Evolutionary conservation across 306 rosid genomes (phyloP).

Genomic region (Benincasa hispida): DNA sequence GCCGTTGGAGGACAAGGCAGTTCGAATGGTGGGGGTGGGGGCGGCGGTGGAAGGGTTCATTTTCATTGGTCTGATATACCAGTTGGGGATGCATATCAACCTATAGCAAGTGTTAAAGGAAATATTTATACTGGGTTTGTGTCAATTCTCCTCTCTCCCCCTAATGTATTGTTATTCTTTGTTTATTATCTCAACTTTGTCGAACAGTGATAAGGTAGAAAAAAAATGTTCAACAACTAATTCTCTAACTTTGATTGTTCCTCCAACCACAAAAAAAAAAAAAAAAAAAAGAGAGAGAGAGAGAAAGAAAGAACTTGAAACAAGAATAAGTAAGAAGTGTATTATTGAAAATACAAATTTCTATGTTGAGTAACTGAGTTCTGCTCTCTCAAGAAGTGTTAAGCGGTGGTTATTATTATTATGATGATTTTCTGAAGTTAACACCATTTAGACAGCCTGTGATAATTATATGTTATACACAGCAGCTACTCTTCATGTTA

Average conservation of each 20-base stretch:
- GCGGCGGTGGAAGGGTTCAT: conserved; percentile 97
- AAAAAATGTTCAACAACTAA: neutral
- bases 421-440: too few relatives aligned
- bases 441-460: too few relatives aligned
- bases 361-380: too few relatives aligned
- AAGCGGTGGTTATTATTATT: too few relatives aligned
- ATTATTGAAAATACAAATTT: too few relatives aligned
- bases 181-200: neutral
- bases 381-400: too few relatives aligned
- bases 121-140: conserved; percentile 60
- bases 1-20: conserved; percentile 79
- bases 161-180: neutral
- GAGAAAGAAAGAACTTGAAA: neutral
- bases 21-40: conserved; percentile 83
- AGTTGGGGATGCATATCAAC: conserved; percentile 78
- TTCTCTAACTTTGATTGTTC: neutral
- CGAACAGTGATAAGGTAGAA: neutral
- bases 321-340: neutral
- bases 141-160: neutral
- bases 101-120: conserved; percentile 66
- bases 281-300: too few relatives aligned
- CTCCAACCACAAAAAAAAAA: neutral
- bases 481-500: too few relatives aligned
- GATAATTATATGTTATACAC: too few relatives aligned
- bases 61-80: conserved; percentile 84